A percentile compares a stretch with the other conserved stretches of the same genome.
Evolutionary conservation across 2,329 filamentous ascomycete genomes (phyloP).

Genomic region (Fusarium acutatum): DNA sequence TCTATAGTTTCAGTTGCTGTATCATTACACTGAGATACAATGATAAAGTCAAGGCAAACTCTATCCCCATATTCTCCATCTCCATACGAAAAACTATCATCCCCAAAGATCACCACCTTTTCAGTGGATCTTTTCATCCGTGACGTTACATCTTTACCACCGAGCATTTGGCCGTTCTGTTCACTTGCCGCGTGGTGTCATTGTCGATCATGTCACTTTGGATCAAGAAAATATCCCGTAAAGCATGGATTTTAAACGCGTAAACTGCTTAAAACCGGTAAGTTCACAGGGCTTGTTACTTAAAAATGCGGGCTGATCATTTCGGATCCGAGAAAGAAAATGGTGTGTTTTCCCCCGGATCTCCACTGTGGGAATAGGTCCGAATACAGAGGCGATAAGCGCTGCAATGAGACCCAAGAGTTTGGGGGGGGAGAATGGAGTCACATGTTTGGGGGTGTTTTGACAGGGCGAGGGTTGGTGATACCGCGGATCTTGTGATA

Average conservation of each 20-base stretch:
- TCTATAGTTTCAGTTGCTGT: background rate
- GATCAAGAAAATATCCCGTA: background rate
- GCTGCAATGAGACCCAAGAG: constrained; percentile 18
- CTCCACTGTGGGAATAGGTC: constrained; percentile 23
- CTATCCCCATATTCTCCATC: background rate
- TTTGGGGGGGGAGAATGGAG: background rate
- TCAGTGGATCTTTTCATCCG: background rate
- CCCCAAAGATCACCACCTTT: constrained; percentile 2
- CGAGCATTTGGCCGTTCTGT: constrained; percentile 12
- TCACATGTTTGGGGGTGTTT: constrained; percentile 6
- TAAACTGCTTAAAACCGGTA: background rate
- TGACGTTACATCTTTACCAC: constrained; percentile 22
- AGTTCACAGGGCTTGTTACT: background rate
- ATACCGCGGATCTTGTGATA: background rate
- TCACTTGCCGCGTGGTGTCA: constrained; percentile 19
- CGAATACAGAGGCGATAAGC: constrained; percentile 17
- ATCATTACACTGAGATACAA: too few relatives aligned
- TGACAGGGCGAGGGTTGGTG: background rate
- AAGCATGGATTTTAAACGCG: background rate
- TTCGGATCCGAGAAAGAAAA: constrained; percentile 12
- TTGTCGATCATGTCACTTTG: constrained; percentile 5
- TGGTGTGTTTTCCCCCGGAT: constrained; percentile 21
- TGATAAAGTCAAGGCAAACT: background rate
- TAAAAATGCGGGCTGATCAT: background rate
- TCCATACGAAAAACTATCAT: background rate